phyloP scores from a whole-genome alignment of 1,284 basidiomycete genomes.

The Apiotrichum domesticum region DNA sequence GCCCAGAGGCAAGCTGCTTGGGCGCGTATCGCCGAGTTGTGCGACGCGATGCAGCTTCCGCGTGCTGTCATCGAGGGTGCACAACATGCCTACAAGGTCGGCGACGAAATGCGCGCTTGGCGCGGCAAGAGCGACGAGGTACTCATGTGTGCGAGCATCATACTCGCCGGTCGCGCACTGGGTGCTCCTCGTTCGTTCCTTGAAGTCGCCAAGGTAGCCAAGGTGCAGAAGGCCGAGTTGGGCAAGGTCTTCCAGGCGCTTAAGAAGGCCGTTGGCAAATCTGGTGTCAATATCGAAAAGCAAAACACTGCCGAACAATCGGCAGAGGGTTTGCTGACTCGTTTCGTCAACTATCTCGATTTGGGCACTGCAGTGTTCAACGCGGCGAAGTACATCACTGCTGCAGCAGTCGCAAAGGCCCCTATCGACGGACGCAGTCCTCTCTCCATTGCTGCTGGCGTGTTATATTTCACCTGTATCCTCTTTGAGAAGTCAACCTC shows the following conservation, averaged over 20 bases:
- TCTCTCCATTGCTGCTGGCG: constrained; percentile 91
- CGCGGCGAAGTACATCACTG: constrained; percentile 78
- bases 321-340: constrained; percentile 80
- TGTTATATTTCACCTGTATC: constrained; percentile 86
- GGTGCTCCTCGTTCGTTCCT: constrained; percentile 91
- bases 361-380: constrained; percentile 35
- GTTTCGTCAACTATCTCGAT: constrained; percentile 77
- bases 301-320: constrained; percentile 50
- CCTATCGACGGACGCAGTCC: constrained; percentile 90
- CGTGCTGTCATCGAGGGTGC: constrained; percentile 63
- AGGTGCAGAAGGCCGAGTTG: constrained; percentile 82
- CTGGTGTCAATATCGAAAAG: constrained; percentile 1
- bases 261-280: constrained; percentile 21
- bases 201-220: constrained; percentile 89
- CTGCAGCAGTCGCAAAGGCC: constrained; percentile 71
- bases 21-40: constrained; percentile 90
- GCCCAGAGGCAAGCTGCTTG: constrained; percentile 87
- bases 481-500: constrained; percentile 69
- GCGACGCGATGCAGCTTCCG: constrained; percentile 85
- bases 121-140: constrained; percentile 83
- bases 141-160: constrained; percentile 95
- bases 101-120: constrained; percentile 82
- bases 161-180: constrained; percentile 91
- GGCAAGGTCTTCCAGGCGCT: constrained; percentile 79
- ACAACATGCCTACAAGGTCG: constrained; percentile 94